These are phyloP conservation scores for Metschnikowia noctiluminum DNA, from an alignment of 805 yeast genomes.

Conservation along the genomic window DNA sequence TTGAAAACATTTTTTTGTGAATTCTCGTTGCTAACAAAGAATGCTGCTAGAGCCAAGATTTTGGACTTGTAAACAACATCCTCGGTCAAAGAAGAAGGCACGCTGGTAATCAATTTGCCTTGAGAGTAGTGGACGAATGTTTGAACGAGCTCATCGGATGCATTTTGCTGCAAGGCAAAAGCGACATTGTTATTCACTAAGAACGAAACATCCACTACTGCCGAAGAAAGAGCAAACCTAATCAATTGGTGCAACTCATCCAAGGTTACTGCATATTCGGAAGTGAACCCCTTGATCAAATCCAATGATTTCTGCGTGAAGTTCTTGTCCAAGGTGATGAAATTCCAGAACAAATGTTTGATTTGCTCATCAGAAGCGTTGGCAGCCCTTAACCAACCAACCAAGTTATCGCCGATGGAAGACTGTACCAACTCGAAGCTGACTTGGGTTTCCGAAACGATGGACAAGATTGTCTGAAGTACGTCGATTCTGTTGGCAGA, in stretches of 20 bases:
- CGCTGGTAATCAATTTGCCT: conserved; percentile 31
- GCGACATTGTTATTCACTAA: conserved; percentile 41
- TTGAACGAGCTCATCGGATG: conserved; percentile 26
- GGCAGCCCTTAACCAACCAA: conserved; percentile 33
- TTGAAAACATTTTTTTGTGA: conserved; percentile 27
- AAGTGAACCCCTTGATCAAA: conserved; percentile 35
- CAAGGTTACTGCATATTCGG: conserved; percentile 21
- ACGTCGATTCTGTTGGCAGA: conserved; percentile 31
- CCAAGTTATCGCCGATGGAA: conserved; percentile 36
- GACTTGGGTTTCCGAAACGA: conserved; percentile 28
- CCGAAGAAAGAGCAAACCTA: conserved; percentile 34
- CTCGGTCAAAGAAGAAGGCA: conserved; percentile 22
- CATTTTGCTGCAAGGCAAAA: conserved; percentile 26
- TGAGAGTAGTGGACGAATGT: conserved; percentile 32
- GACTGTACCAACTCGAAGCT: conserved; percentile 32
- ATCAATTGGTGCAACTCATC: conserved; percentile 31
- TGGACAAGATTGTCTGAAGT: conserved; percentile 30
- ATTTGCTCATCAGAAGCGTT: conserved; percentile 29
- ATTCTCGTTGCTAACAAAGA: conserved; percentile 27
- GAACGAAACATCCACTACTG: conserved; percentile 39
- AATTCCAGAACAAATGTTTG: conserved; percentile 35
- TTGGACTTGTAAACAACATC: conserved; percentile 34
- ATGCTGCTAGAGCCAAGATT: conserved; percentile 39
- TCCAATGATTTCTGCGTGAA: conserved; percentile 30
- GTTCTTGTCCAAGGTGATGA: conserved; percentile 33